Percentiles rank a stretch among this genome's conserved stretches.
phyloP scores from a whole-genome alignment of 495 filamentous ascomycete species.

The Poronia punctata region DNA sequence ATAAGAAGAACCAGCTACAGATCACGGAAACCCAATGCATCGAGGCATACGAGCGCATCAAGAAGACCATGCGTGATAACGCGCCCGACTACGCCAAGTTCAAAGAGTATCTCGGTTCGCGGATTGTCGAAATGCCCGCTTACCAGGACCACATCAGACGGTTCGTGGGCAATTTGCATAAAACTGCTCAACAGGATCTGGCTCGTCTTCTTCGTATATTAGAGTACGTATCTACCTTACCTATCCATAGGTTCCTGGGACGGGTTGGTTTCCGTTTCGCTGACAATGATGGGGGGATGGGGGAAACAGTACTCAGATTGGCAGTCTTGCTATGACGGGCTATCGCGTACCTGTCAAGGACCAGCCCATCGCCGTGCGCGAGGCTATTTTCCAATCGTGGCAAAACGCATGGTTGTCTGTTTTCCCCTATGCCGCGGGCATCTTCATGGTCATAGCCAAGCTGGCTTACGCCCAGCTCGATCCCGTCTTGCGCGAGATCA shows the following conservation, averaged over 20 bases:
- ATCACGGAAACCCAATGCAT: constrained; percentile 21
- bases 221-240: constrained; percentile 16
- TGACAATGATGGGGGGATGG: constrained; percentile 8
- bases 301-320: constrained; percentile 53
- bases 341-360: constrained; percentile 54
- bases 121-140: constrained; percentile 21
- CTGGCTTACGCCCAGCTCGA: constrained; percentile 53
- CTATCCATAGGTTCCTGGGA: not conserved
- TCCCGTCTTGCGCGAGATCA: constrained; percentile 47
- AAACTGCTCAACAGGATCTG: constrained; percentile 20
- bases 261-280: constrained; percentile 6
- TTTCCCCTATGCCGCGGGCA: constrained; percentile 50
- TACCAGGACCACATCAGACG: constrained; percentile 20
- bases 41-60: constrained; percentile 15
- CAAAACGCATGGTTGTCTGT: constrained; percentile 48
- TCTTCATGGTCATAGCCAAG: constrained; percentile 48
- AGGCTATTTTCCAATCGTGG: constrained; percentile 56
- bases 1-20: constrained; percentile 18
- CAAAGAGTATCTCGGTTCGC: constrained; percentile 29
- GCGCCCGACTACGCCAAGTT: constrained; percentile 24
- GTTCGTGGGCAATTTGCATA: constrained; percentile 18
- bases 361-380: constrained; percentile 53
- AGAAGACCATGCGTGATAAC: constrained; percentile 14
- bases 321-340: constrained; percentile 61
- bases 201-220: constrained; percentile 22